phyloP scores from a whole-genome alignment of 768 basidiomycete species.

The Mycena belliarum region DNA sequence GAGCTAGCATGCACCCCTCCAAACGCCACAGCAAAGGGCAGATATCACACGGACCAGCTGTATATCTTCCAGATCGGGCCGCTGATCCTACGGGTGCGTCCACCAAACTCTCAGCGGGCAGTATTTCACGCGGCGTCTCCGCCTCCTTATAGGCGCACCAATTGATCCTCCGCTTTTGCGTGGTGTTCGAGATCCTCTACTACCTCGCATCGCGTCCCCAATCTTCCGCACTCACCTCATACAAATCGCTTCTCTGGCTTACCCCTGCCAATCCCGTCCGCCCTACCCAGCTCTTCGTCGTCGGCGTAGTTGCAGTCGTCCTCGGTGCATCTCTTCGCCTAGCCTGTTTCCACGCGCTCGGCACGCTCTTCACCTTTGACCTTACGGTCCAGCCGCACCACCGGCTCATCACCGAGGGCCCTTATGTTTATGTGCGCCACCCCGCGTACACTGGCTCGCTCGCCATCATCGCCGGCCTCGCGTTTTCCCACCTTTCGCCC shows the following conservation, averaged over 20 bases:
- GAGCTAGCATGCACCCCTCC: conserved; percentile 57
- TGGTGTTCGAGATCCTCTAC: conserved; percentile 49
- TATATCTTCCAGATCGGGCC: conserved; percentile 54
- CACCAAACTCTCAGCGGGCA: background rate
- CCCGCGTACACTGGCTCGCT: conserved; percentile 58
- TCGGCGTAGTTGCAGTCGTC: conserved; percentile 44
- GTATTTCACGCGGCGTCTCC: too few relatives aligned
- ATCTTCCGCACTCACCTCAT: conserved; percentile 33
- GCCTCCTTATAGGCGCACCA: conserved; percentile 47
- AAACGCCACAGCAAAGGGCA: conserved; percentile 50
- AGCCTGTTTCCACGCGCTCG: conserved; percentile 46
- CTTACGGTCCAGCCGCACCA: conserved; percentile 56
- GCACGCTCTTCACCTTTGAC: conserved; percentile 59
- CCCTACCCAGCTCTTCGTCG: conserved; percentile 45
- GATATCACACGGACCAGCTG: conserved; percentile 56
- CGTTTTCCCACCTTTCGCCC: conserved; percentile 45
- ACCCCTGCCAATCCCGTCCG: conserved; percentile 30
- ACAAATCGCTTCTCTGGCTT: conserved; percentile 34
- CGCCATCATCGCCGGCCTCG: conserved; percentile 47
- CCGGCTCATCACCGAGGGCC: conserved; percentile 50
- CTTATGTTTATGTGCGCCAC: conserved; percentile 54
- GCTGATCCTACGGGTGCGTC: conserved; percentile 51
- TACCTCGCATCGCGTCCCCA: conserved; percentile 35
- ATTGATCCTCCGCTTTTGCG: conserved; percentile 49
- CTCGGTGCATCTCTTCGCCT: conserved; percentile 51